Conservation (phyloP, 306 rosid genomes). For the Geum urbanum region DNA sequence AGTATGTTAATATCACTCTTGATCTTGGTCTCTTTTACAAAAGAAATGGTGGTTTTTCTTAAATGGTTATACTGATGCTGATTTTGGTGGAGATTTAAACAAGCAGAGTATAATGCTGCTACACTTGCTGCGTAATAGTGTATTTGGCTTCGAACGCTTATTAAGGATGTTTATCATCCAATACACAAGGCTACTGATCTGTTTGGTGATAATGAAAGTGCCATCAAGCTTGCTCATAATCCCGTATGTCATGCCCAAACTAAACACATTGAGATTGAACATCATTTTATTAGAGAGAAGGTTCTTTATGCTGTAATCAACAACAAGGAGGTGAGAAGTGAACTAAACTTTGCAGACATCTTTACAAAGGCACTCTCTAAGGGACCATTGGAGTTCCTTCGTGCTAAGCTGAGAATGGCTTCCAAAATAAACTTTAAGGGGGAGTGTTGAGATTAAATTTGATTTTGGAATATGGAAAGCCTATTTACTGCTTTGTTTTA, state of each 20-base stretch:
- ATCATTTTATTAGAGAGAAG: conserved; percentile 12
- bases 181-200: not conserved
- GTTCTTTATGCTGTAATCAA: conserved; percentile 3
- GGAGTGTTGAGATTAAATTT: not conserved
- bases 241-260: conserved; percentile 10
- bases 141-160: not conserved
- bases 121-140: conserved; percentile 12
- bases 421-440: not conserved
- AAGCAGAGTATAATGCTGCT: not conserved
- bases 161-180: not conserved
- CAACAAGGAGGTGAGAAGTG: not conserved
- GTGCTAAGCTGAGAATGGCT: not conserved
- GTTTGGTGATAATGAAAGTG: conserved; percentile 10
- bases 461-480: not conserved
- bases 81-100: not conserved
- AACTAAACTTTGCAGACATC: not conserved
- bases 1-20: not conserved
- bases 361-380: not conserved
- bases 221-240: conserved; percentile 8
- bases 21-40: not conserved
- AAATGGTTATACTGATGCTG: not conserved
- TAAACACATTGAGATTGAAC: conserved; percentile 17
- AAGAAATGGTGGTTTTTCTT: not conserved
- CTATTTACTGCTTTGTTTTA: too few species aligned
- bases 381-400: not conserved